Evolutionary conservation across 176 grass and related monocot genomes (phyloP).

Genomic region (Olyra latifolia): DNA sequence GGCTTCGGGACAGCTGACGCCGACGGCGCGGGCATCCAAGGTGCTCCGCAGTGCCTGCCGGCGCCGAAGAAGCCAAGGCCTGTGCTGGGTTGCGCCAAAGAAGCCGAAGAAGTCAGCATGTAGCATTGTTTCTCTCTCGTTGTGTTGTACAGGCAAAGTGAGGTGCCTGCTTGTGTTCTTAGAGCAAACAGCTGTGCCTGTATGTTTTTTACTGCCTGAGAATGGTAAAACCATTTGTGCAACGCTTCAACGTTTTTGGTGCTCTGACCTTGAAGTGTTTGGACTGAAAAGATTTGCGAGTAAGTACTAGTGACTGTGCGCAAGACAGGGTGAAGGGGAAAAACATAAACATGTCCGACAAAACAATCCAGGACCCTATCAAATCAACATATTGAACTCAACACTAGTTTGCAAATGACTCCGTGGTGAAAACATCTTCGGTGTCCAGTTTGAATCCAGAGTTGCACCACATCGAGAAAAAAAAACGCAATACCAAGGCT

Average conservation of each 20-base stretch:
- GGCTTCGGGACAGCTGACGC: not conserved
- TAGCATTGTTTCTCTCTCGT: not conserved
- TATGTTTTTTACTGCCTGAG: not conserved
- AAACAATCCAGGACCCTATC: not conserved
- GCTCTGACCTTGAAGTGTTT: not conserved
- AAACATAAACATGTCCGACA: not conserved
- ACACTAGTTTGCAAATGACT: not conserved
- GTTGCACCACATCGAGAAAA: too few species aligned
- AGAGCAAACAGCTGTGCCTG: not conserved
- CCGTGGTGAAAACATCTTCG: not conserved
- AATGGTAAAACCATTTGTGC: not conserved
- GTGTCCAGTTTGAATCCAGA: not conserved
- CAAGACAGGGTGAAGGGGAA: not conserved
- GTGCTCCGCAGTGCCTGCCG: not conserved
- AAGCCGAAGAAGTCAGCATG: too few species aligned
- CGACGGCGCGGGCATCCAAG: not conserved
- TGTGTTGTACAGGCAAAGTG: not conserved
- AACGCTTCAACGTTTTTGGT: not conserved
- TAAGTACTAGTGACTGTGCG: not conserved
- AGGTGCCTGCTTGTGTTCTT: not conserved
- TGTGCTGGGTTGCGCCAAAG: conserved; percentile 27
- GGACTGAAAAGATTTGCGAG: not conserved
- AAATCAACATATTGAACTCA: not conserved
- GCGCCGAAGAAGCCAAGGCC: conserved; percentile 43
- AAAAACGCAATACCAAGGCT: too few species aligned